Conservation (phyloP, 306 rosid species). For the Luffa acutangula region DNA sequence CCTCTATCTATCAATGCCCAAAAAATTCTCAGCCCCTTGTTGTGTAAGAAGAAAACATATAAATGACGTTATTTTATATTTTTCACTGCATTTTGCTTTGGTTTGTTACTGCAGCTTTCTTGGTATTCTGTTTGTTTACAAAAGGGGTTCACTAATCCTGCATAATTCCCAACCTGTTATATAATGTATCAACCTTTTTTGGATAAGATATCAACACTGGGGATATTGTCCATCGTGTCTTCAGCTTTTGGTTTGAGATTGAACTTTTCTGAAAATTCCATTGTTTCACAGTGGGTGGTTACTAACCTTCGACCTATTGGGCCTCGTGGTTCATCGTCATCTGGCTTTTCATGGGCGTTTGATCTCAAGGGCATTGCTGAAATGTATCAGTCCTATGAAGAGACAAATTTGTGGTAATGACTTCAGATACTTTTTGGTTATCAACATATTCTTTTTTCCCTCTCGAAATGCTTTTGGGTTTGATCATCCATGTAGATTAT, state of each 20-base stretch:
- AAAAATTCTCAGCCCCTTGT: not conserved
- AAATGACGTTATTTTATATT: not conserved
- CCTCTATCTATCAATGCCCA: not conserved
- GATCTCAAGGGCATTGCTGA: slow-evolving; percentile 80
- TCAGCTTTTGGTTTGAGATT: slow-evolving; percentile 8
- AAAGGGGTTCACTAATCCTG: not conserved
- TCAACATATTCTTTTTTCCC: not conserved
- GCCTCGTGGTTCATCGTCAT: slow-evolving; percentile 30
- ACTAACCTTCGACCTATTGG: slow-evolving; percentile 64
- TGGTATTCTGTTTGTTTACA: not conserved
- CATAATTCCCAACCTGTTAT: not conserved
- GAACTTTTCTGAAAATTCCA: not conserved
- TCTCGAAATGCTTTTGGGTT: not conserved
- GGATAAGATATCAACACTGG: not conserved
- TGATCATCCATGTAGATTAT: not conserved
- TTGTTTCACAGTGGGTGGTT: slow-evolving; percentile 68
- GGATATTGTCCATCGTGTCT: not conserved
- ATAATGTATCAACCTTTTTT: not conserved
- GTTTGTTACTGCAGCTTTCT: not conserved
- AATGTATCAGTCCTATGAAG: slow-evolving; percentile 88
- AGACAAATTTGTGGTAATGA: slow-evolving; percentile 69
- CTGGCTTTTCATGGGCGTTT: slow-evolving; percentile 69
- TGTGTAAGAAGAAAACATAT: not conserved
- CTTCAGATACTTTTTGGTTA: not conserved
- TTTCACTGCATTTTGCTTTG: not conserved